Percentiles rank a stretch among this genome's conserved stretches.
These are phyloP conservation scores for Leccinellum albellum DNA, from an alignment of 768 basidiomycete genomes.

Conservation along the genomic window DNA sequence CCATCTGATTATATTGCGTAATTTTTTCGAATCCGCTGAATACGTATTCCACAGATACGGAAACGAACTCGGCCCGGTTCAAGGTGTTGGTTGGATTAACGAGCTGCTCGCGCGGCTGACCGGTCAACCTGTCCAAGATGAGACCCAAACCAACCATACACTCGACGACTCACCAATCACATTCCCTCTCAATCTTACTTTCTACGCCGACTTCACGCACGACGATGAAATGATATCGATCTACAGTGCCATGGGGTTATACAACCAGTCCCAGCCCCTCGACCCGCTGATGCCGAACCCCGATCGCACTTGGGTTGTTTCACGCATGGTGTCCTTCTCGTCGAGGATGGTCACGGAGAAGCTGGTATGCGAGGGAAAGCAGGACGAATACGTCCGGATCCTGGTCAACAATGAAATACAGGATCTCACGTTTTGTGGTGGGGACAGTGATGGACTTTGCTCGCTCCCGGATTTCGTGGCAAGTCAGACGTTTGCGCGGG, in stretches of 20 bases:
- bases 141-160: conserved; percentile 74
- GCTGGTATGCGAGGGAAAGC: conserved; percentile 39
- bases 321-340: conserved; percentile 68
- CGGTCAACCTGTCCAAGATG: conserved; percentile 53
- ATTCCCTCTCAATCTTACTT: conserved; percentile 63
- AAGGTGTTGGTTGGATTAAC: conserved; percentile 83
- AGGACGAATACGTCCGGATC: conserved; percentile 43
- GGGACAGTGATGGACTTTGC: not conserved
- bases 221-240: conserved; percentile 81
- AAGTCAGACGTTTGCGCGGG: not conserved
- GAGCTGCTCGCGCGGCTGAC: conserved; percentile 81
- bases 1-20: too few species aligned
- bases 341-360: conserved; percentile 70
- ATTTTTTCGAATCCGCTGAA: too few species aligned
- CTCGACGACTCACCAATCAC: conserved; percentile 58
- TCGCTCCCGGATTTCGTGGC: not conserved
- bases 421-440: not conserved
- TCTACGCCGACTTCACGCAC: conserved; percentile 83
- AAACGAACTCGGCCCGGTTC: conserved; percentile 60
- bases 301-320: conserved; percentile 48
- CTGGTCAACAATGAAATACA: not conserved
- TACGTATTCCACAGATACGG: conserved; percentile 48
- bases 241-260: conserved; percentile 52
- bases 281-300: conserved; percentile 9
- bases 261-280: conserved; percentile 38